Evolutionary conservation across 2,329 filamentous ascomycete species (phyloP).

Genomic region (Plenodomus lindquistii): DNA sequence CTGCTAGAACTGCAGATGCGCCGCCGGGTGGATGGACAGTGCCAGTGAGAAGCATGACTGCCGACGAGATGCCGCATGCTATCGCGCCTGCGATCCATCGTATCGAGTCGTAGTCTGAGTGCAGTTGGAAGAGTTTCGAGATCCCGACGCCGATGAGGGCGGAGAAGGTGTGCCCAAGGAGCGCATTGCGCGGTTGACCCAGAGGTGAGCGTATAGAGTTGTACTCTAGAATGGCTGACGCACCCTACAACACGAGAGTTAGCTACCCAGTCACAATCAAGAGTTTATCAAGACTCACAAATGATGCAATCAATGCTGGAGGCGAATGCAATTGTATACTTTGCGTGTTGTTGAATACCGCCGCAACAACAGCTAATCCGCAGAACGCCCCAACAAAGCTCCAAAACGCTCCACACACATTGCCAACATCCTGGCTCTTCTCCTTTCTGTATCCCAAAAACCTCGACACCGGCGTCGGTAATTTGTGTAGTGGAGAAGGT

Average conservation of each 20-base stretch:
- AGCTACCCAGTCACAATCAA: background rate
- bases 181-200: slow-evolving; percentile 52
- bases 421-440: slow-evolving; percentile 46
- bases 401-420: slow-evolving; percentile 48
- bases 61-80: slow-evolving; percentile 48
- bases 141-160: slow-evolving; percentile 51
- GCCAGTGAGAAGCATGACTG: slow-evolving; percentile 53
- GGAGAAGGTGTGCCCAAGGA: slow-evolving; percentile 52
- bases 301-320: slow-evolving; percentile 50
- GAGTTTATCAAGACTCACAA: slow-evolving; percentile 31
- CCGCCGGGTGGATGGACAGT: slow-evolving; percentile 57
- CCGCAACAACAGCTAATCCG: slow-evolving; percentile 49
- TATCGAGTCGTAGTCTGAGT: slow-evolving; percentile 42
- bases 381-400: slow-evolving; percentile 50
- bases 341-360: slow-evolving; percentile 47
- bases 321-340: slow-evolving; percentile 45
- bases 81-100: slow-evolving; percentile 52
- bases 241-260: slow-evolving; percentile 39
- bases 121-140: slow-evolving; percentile 51
- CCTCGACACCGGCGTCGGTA: slow-evolving; percentile 69
- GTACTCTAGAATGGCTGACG: slow-evolving; percentile 54
- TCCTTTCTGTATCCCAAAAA: slow-evolving; percentile 60
- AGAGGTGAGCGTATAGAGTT: slow-evolving; percentile 52
- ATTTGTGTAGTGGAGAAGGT: slow-evolving; percentile 62
- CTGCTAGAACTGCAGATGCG: slow-evolving; percentile 53